phyloP scores from a whole-genome alignment of 441 rosid genomes.

The Breynia disticha region DNA sequence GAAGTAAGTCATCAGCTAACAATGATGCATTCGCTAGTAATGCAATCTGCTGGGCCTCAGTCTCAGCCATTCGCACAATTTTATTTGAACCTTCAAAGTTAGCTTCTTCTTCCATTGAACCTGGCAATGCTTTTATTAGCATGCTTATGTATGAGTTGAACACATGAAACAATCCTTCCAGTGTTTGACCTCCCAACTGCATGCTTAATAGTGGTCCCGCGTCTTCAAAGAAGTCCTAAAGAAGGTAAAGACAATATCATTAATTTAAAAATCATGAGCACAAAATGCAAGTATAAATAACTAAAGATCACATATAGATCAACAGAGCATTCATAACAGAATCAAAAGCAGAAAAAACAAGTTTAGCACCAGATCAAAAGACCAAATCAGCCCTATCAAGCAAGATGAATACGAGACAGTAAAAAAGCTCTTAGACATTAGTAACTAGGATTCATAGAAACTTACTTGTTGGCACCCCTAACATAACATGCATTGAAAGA shows the following conservation, averaged over 20 bases:
- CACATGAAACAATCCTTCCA: constrained; percentile 91
- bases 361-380: too few relatives aligned
- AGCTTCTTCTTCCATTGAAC: constrained; percentile 92
- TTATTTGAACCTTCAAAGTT: constrained; percentile 68
- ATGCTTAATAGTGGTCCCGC: constrained; percentile 93
- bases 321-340: too few relatives aligned
- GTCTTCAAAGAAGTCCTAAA: constrained; percentile 95
- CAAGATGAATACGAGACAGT: not conserved
- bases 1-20: constrained; percentile 93
- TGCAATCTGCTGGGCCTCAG: constrained; percentile 92
- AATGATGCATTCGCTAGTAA: constrained; percentile 95
- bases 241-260: constrained; percentile 10
- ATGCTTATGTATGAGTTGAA: constrained; percentile 83
- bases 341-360: too few relatives aligned
- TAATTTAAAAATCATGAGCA: not conserved
- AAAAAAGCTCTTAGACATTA: not conserved
- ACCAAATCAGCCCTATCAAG: not conserved
- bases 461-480: not conserved
- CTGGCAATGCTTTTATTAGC: constrained; percentile 90
- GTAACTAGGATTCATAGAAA: not conserved
- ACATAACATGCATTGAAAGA: not conserved
- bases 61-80: constrained; percentile 90
- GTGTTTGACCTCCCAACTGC: constrained; percentile 92
- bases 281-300: too few relatives aligned
- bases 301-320: too few relatives aligned